Conservation (phyloP, 768 basidiomycete species). For the Thelephora aurantiotincta region DNA sequence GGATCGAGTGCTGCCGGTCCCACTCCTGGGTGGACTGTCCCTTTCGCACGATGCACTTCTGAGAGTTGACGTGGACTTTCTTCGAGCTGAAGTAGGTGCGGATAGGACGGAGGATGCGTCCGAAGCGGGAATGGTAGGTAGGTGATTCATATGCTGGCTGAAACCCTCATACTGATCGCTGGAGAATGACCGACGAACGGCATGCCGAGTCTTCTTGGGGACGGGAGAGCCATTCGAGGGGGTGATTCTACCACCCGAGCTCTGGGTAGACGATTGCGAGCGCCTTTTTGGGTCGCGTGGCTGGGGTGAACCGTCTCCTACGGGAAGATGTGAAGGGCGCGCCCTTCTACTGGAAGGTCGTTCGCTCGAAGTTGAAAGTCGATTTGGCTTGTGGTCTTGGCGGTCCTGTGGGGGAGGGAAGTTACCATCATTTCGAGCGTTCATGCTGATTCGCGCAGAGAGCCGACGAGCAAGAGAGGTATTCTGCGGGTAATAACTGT, state of each 20-base stretch:
- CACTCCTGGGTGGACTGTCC: background rate
- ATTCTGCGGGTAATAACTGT: constrained; percentile 28
- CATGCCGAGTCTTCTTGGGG: constrained; percentile 13
- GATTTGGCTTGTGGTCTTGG: background rate
- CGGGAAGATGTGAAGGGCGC: background rate
- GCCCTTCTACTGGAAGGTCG: background rate
- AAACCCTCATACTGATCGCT: constrained; percentile 9
- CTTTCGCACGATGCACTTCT: background rate
- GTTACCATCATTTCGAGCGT: constrained; percentile 8
- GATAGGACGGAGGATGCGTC: background rate
- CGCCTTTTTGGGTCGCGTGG: constrained; percentile 6
- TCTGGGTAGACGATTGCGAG: constrained; percentile 20
- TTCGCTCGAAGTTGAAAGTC: constrained; percentile 1
- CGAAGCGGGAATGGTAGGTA: constrained; percentile 43
- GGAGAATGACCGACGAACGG: constrained; percentile 19
- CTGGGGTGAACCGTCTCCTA: background rate
- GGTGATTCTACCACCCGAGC: constrained; percentile 19
- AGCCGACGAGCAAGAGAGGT: constrained; percentile 59
- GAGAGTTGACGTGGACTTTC: background rate
- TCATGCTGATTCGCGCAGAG: constrained; percentile 22
- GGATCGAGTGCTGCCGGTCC: background rate
- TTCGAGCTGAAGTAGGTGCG: background rate
- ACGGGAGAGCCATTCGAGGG: constrained; percentile 10
- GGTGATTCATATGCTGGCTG: constrained; percentile 18
- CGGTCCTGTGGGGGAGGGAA: constrained; percentile 2